Evolutionary conservation across 495 filamentous ascomycete genomes (phyloP).

Genomic region (Penicillium odoratum): DNA sequence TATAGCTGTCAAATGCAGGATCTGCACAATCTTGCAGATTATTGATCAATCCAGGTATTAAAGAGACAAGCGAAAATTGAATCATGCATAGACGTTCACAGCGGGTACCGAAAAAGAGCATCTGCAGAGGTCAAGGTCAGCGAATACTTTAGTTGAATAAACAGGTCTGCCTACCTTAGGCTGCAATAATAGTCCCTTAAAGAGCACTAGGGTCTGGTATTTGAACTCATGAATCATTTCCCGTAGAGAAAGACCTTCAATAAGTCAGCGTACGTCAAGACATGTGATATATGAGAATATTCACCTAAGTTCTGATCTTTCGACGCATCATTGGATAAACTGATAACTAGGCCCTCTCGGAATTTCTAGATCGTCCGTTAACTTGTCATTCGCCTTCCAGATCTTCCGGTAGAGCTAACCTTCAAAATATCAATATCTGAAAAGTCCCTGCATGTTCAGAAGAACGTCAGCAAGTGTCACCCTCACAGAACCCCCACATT

Average conservation of each 20-base stretch:
- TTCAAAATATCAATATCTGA: slow-evolving; percentile 70
- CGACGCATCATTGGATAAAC: slow-evolving; percentile 65
- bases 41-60: slow-evolving; percentile 87
- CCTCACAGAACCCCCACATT: background rate
- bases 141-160: background rate
- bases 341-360: slow-evolving; percentile 79
- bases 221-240: slow-evolving; percentile 93
- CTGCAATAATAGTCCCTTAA: slow-evolving; percentile 90
- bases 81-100: slow-evolving; percentile 97
- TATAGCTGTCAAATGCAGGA: slow-evolving; percentile 82
- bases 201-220: slow-evolving; percentile 87
- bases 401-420: slow-evolving; percentile 40
- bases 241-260: slow-evolving; percentile 72
- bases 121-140: slow-evolving; percentile 55
- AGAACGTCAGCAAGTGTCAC: background rate
- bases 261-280: slow-evolving; percentile 16
- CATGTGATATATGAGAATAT: slow-evolving; percentile 10
- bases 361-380: slow-evolving; percentile 62
- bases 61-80: slow-evolving; percentile 91
- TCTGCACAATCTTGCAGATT: slow-evolving; percentile 89
- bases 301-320: slow-evolving; percentile 84
- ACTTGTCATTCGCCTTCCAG: slow-evolving; percentile 2
- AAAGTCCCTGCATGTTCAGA: slow-evolving; percentile 56
- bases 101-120: slow-evolving; percentile 96
- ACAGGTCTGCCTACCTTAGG: slow-evolving; percentile 68